phyloP scores from a whole-genome alignment of 2,329 filamentous ascomycete genomes.

The Colletotrichum destructivum region DNA sequence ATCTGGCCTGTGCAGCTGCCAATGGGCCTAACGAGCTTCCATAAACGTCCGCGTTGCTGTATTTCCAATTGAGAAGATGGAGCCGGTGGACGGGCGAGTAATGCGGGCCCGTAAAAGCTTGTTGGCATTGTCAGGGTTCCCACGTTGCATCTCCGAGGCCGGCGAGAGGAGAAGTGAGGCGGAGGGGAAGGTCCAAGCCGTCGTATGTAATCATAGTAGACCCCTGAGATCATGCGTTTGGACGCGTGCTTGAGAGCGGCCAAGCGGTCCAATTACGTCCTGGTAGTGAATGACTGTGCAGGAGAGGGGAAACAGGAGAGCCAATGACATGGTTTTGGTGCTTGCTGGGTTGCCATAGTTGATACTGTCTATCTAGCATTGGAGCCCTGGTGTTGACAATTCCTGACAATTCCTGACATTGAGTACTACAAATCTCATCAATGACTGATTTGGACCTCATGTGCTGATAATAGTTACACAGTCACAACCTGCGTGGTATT shows the following conservation, averaged over 20 bases:
- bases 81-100: constrained; percentile 5
- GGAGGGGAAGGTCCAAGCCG: constrained; percentile 40
- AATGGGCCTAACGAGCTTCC: not conserved
- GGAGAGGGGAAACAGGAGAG: constrained; percentile 6
- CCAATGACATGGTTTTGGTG: constrained; percentile 12
- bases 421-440: not conserved
- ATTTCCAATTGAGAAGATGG: not conserved
- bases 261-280: constrained; percentile 16
- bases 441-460: not conserved
- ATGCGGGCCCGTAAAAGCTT: constrained; percentile 27
- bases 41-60: not conserved
- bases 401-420: too few relatives aligned
- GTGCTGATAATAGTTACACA: not conserved
- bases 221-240: constrained; percentile 10
- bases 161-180: constrained; percentile 11
- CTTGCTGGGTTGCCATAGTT: not conserved
- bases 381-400: not conserved
- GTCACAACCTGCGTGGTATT: not conserved
- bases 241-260: not conserved
- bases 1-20: constrained; percentile 17
- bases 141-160: constrained; percentile 23
- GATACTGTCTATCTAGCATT: not conserved
- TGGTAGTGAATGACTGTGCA: not conserved
- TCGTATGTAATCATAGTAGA: not conserved
- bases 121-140: constrained; percentile 22